Base-by-base conservation (phyloP, 768 basidiomycete species). In the Trametes maxima region DNA sequence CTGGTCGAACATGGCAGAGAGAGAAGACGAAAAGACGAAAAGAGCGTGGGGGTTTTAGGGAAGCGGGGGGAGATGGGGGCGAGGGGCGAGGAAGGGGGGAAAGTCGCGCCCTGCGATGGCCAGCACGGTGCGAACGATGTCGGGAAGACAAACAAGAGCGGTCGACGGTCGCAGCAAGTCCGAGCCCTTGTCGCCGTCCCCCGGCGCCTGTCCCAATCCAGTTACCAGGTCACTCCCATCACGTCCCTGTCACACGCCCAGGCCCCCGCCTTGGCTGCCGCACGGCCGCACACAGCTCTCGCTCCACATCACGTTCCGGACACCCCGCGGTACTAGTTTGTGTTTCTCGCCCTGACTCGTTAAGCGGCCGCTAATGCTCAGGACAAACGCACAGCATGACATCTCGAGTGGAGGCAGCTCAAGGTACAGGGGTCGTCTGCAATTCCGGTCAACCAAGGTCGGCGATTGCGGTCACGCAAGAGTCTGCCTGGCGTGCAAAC, bases 91-190 rank as follows among this genome's bases (percentile, higher is more conserved):
- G 35, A 49, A 57, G 44, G 44, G 35, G 52, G 28, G 39, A 55
- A 62, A 54, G 55, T 50, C 60, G 66, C 66, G 68, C 65, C 69
- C 67, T 67, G 66, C 65, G 64, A 69, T 70, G 69, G 67, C 69
- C 71, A 72, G 71, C 71, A 68, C 71, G 71, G 61, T 67, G 65
- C 63, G 67, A 65, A 67, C 64, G 67, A 54, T 59, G 68, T 62
- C 62, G 62, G 60, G 60, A 56, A 64, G 54, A 58, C 53, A 54
- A 48, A 60, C 49, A 49, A 40, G 44, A 40, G 57, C 57, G 54
- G 28, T 36, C 54, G 57, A 36, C 28, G 56, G 51, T 44, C 21
- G 43, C 43, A 21, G 37, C 21, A 2, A 19, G 1, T 13, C 33
- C 49, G 19, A 35, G 35, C 14, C 7, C 14, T 35, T 21, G 40